Evolutionary conservation across 2,329 filamentous ascomycete genomes (phyloP).

Genomic region (Orbilia javanica): DNA sequence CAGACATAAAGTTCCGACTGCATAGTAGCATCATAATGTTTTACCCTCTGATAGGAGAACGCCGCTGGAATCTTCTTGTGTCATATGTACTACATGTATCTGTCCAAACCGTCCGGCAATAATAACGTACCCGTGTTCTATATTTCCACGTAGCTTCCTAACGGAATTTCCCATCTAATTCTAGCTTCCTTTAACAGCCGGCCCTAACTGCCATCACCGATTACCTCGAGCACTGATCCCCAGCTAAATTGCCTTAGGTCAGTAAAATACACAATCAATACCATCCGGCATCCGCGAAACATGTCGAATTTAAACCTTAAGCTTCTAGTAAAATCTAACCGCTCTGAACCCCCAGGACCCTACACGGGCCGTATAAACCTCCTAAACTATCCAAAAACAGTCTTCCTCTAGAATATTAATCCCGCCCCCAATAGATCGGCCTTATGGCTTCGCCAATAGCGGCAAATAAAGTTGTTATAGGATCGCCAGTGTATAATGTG

Average conservation of each 20-base stretch:
- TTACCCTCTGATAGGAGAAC: conserved; percentile 10
- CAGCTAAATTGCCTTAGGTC: not conserved
- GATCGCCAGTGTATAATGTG: conserved; percentile 20
- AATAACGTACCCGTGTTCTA: not conserved
- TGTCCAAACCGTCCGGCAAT: not conserved
- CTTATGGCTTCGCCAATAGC: conserved; percentile 39
- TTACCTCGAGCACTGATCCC: not conserved
- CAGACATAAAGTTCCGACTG: conserved; percentile 22
- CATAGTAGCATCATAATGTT: not conserved
- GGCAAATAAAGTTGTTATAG: conserved; percentile 17
- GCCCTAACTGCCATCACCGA: not conserved
- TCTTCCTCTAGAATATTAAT: not conserved
- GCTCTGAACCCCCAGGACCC: conserved; percentile 16
- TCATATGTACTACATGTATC: not conserved
- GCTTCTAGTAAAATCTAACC: conserved; percentile 2
- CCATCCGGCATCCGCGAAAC: conserved; percentile 4
- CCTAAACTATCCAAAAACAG: conserved; percentile 12
- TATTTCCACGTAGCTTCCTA: not conserved
- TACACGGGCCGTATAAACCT: conserved; percentile 17
- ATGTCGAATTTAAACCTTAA: conserved; percentile 14
- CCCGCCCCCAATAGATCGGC: conserved; percentile 20
- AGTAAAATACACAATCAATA: not conserved
- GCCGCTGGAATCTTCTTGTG: not conserved
- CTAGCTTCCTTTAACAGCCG: not conserved
- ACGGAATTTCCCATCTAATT: conserved; percentile 12